Base-by-base conservation (phyloP, 78 protist species). In the Dictyostelium capitatum region DNA sequence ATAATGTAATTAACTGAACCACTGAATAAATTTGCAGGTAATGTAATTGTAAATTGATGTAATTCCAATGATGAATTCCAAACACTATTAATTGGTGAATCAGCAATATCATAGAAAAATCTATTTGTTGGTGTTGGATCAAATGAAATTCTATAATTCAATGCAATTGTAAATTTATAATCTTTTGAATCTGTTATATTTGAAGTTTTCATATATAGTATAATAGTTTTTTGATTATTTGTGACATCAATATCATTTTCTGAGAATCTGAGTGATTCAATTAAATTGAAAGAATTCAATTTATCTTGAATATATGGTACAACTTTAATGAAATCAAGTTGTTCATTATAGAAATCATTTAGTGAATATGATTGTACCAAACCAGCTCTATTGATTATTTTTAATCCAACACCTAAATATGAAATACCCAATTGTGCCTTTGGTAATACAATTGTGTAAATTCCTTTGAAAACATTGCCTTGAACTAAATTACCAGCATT, bases 171-270 rank as follows among this genome's bases (percentile, higher is more conserved):
- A 4, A 51, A 51, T 51, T 14, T 12, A 51, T 4, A 51, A 12
- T 51, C 15, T 14, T n/a, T 51, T 12, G 15, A 51, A 51, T 14
- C 56, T 8, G 19, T 32, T 12, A 20, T 2, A n/a, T n/a, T n/a
- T n/a, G n/a, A n/a, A n/a, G 75, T 67, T 32, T 32, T 17, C 19
- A 67, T 14, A 32, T 67, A 67, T 47, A 67, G 5, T 15, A 15
- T 67, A 14, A 32, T 11, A 12, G 19, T 32, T 25, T 32, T 32
- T 25, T 32, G 48, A 0, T 12, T 1, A 32, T 67, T 32, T 4
- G 75, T 67, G 30, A 67, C 75, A 67, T 67, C 48, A 4, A 67
- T 0, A 32, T 67, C 47, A 67, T 67, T 67, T 67, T 67, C 47
- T 23, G n/a, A 14, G 43, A 65, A 65, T 28, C 28, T 28, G 28